Percentiles rank a stretch among this genome's conserved stretches.
These are phyloP conservation scores for Penicillium decumbens DNA, from an alignment of 2,329 filamentous ascomycete species.

Conservation along the genomic window DNA sequence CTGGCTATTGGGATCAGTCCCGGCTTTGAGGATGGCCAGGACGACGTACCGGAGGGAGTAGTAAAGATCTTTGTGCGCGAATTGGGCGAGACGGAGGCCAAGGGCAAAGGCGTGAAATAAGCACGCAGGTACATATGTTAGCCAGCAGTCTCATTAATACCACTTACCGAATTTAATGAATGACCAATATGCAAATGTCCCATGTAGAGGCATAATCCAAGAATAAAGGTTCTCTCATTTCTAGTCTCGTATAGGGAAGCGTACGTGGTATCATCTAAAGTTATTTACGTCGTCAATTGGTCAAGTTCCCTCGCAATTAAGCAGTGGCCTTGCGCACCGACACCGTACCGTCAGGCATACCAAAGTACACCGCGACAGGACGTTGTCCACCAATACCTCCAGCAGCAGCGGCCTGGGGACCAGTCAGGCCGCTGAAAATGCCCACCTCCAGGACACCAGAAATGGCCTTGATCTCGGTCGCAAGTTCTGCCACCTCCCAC, in stretches of 20 bases:
- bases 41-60: conserved; percentile 67
- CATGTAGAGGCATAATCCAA: background rate
- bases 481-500: conserved; percentile 76
- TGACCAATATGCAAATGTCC: background rate
- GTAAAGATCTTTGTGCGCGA: conserved; percentile 77
- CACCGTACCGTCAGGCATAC: conserved; percentile 71
- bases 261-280: conserved; percentile 23
- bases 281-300: conserved; percentile 10
- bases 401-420: conserved; percentile 60
- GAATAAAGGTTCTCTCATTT: conserved; percentile 7
- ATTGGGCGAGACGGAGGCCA: conserved; percentile 80
- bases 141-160: conserved; percentile 17
- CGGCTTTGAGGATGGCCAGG: conserved; percentile 81
- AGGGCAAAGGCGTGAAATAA: conserved; percentile 71
- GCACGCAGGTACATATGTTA: conserved; percentile 5
- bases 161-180: conserved; percentile 16
- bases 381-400: conserved; percentile 72
- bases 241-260: background rate
- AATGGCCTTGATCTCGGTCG: conserved; percentile 70
- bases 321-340: conserved; percentile 48
- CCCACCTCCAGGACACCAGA: conserved; percentile 89
- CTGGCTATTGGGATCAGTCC: conserved; percentile 78
- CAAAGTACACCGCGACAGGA: conserved; percentile 91
- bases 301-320: conserved; percentile 10
- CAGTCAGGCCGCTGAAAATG: conserved; percentile 79